These are phyloP conservation scores for Lophium mytilinum DNA, from an alignment of 495 filamentous ascomycete genomes.

Conservation along the genomic window DNA sequence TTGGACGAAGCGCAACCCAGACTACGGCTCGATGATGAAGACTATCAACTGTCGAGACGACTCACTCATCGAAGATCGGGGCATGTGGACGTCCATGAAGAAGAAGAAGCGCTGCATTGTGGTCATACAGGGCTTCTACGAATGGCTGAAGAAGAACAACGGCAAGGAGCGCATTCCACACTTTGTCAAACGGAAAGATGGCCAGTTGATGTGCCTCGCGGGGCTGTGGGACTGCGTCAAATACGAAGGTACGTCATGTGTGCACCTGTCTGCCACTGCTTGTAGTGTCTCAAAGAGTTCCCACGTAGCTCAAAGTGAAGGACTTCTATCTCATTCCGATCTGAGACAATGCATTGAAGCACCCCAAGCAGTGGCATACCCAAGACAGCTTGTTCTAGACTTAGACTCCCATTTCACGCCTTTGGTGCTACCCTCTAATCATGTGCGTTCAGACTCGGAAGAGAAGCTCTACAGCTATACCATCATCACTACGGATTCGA, in stretches of 20 bases:
- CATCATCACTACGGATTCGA: conserved; percentile 82
- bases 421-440: not conserved
- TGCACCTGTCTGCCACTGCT: no score
- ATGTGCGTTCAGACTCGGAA: conserved; percentile 36
- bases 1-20: conserved; percentile 77
- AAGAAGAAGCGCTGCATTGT: conserved; percentile 79
- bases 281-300: no score
- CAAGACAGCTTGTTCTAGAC: no score
- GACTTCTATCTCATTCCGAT: no score
- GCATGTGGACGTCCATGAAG: conserved; percentile 93
- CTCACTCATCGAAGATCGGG: conserved; percentile 62
- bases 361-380: no score
- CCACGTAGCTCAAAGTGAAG: no score
- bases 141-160: conserved; percentile 81
- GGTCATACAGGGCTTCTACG: conserved; percentile 86
- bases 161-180: conserved; percentile 76
- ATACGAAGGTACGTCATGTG: conserved; percentile 57
- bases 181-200: conserved; percentile 73
- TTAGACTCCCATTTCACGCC: no score
- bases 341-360: no score
- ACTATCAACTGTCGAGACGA: conserved; percentile 96
- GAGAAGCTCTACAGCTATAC: conserved; percentile 79
- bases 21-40: conserved; percentile 67
- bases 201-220: conserved; percentile 77
- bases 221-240: conserved; percentile 85